Base-by-base conservation (phyloP, 345 rosid genomes). In the Syzygium jambos region DNA sequence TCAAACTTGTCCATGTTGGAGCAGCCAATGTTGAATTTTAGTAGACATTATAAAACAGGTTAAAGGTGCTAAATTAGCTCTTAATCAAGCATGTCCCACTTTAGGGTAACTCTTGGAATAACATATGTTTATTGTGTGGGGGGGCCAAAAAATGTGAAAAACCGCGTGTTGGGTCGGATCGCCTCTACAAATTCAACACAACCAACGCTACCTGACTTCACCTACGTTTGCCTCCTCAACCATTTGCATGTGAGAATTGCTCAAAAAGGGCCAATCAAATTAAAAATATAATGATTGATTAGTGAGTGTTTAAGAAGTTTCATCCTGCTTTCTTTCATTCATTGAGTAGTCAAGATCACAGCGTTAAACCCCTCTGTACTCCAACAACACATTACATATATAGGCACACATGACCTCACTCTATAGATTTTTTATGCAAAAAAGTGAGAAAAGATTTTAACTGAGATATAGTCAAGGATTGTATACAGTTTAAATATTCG, bases 341-440 rank as follows among this genome's bases (percentile, higher is more conserved):
- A 34, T 68, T 38, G 85, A 85, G 84, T 52, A 85, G 87, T 90
- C 90, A 88, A 92, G 88, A 84, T 85, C 84, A 34, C 52, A 88
- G 73, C 68, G 85, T 86, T n/a, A 89, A 90, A 82, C 73, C 89
- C 78, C 85, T 86, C 89, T 90, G 90, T 91, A 85, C 23, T 87
- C 93, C 92, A 87, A 88, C 80, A 61, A 46, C 49, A 21, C 49
- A 38, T 19, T 73, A 8, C 49, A 73, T 73, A 38, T 73, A 38
- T 73, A 73, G 38, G 80, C 49, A 73, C 80, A 17, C 54, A 19
- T 54, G 23, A 27, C 46, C 73, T 86, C 86, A 52, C 87, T 53
- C 16, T 34, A 10, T 59, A 34, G 52, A 53, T 51, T 85, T 83
- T 65, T 78, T 29, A 51, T 65, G 23, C 53, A 43, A 80, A 84